Evolutionary conservation across 805 yeast species (phyloP), one percentile per base, ranked within the genome.

Genomic region (Sungouiozyma ichnusensis): DNA sequence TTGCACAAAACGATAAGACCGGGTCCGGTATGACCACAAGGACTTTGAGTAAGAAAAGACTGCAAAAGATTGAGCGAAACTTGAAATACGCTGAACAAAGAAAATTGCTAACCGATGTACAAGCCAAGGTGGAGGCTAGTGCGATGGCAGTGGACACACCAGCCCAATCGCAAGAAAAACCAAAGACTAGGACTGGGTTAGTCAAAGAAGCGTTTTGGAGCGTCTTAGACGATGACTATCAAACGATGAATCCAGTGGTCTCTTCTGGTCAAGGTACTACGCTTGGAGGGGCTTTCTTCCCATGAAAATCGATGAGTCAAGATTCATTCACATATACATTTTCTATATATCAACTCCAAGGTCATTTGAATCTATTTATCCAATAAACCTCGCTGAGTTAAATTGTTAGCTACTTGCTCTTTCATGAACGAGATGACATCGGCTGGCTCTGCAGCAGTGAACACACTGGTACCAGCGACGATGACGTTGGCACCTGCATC

Each of bases 401-500:
- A 65, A 48, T 68, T 71, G 4, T 58, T 61, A 24, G 66, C 62
- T 31, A 88, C 95, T 27, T 77, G 71, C 20, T 60, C 67, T 54
- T 86, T 79, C 67, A 88, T 69, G 52, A 72, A 72, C 39, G 67
- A 67, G 51, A 92, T 88, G 51, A 86, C 82, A 50, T 77, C 82
- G 9, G 67, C 67, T 16, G 97, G 96, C 50, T 81, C 80, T 9
- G 73, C 69, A 6, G 97, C 94, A 45, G 79, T 79, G 68, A 88
- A 92, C 14, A 90, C 94, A 39, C 94, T 75, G 14, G 97, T 90
- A 37, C 98, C 98, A 3, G 98, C 97, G 38, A 92, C 98, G 57
- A 92, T 87, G 38, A 88, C 96, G 58, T 92, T 92, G 40, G 98
- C 98, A 43, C 98, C 98, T 9, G 97, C 97, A 41, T 76, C 73